Conservation (phyloP, 2,329 filamentous ascomycete species). For the Aspergillus flavus region DNA sequence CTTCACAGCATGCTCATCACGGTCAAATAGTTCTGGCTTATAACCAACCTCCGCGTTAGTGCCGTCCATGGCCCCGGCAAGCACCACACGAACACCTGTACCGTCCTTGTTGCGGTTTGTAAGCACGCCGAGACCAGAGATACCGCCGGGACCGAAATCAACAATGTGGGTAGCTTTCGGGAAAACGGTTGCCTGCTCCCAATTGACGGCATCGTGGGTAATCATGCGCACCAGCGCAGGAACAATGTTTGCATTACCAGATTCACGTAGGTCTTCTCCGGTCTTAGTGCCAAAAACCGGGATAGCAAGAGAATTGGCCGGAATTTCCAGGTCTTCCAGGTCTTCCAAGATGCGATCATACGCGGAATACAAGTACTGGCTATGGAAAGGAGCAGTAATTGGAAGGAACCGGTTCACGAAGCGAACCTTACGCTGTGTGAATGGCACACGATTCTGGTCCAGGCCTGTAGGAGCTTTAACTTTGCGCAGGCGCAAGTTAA, state of each 20-base stretch:
- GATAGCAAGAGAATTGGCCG: slow-evolving; percentile 73
- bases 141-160: slow-evolving; percentile 95
- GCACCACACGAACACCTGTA: slow-evolving; percentile 92
- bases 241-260: slow-evolving; percentile 76
- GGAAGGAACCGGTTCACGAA: slow-evolving; percentile 97
- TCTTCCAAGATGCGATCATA: slow-evolving; percentile 84
- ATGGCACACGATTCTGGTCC: slow-evolving; percentile 91
- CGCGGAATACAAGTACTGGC: slow-evolving; percentile 84
- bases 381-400: slow-evolving; percentile 98
- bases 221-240: slow-evolving; percentile 88
- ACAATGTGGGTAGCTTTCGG: slow-evolving; percentile 88
- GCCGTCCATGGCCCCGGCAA: slow-evolving; percentile 90
- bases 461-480: slow-evolving; percentile 97
- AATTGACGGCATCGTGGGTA: slow-evolving; percentile 89
- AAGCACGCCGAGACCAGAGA: slow-evolving; percentile 91
- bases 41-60: slow-evolving; percentile 91
- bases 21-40: slow-evolving; percentile 96
- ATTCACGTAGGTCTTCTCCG: slow-evolving; percentile 76
- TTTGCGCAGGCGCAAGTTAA: slow-evolving; percentile 92
- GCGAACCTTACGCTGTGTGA: slow-evolving; percentile 92
- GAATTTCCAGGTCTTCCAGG: slow-evolving; percentile 77
- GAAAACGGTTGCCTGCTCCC: slow-evolving; percentile 94
- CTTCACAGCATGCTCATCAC: slow-evolving; percentile 92
- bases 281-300: slow-evolving; percentile 89
- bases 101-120: slow-evolving; percentile 99